phyloP scores from a whole-genome alignment of 140 eudicot genomes.

The Oenanthe javanica region DNA sequence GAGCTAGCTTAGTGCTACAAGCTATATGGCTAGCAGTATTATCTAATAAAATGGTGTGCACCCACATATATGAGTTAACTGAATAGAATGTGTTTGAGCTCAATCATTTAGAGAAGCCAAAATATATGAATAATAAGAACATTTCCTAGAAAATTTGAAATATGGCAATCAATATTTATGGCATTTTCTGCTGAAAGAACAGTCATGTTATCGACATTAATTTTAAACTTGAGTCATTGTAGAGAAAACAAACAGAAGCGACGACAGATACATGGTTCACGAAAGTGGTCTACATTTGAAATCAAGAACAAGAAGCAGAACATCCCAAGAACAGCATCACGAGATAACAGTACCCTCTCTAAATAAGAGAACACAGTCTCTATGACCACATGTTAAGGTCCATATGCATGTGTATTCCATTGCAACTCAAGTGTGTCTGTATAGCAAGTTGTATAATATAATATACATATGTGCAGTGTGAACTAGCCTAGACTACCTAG shows the following conservation, averaged over 20 bases:
- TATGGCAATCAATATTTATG: not conserved
- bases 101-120: not conserved
- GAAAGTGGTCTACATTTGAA: not conserved
- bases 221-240: not conserved
- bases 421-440: not conserved
- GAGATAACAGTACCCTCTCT: not conserved
- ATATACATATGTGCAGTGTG: not conserved
- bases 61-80: not conserved
- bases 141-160: not conserved
- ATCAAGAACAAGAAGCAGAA: too few species aligned
- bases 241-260: not conserved
- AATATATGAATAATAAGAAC: not conserved
- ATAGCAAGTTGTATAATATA: not conserved
- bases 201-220: not conserved
- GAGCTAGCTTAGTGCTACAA: not conserved
- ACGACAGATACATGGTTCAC: not conserved
- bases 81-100: not conserved
- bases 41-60: not conserved
- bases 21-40: not conserved
- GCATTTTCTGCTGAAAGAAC: not conserved
- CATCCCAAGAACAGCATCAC: constrained; percentile 3
- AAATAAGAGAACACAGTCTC: not conserved
- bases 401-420: not conserved
- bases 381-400: not conserved
- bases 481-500: too few species aligned